Percentiles rank a stretch among this genome's conserved stretches.
Conservation (phyloP, 2,329 filamentous ascomycete species). For the Zopfia rhizophila region DNA sequence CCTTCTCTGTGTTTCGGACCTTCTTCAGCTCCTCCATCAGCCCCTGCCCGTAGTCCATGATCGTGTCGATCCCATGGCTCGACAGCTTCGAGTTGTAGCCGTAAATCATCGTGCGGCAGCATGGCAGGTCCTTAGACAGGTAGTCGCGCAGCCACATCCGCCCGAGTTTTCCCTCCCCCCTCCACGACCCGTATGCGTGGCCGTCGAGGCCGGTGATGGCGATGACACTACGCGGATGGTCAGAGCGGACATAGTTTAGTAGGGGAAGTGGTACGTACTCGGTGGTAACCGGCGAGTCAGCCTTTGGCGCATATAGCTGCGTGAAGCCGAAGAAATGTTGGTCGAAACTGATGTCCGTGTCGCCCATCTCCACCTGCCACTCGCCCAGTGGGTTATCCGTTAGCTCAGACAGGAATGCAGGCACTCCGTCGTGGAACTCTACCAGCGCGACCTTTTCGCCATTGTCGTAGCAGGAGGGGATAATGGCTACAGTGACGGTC, state of each 20-base stretch:
- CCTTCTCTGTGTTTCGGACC: constrained; percentile 17
- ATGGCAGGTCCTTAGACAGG: constrained; percentile 17
- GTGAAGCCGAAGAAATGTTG: constrained; percentile 39
- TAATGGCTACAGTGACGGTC: constrained; percentile 7
- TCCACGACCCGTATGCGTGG: constrained; percentile 20
- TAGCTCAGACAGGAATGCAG: constrained; percentile 15
- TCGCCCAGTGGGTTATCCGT: constrained; percentile 12
- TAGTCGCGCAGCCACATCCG: constrained; percentile 21
- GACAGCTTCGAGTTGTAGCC: constrained; percentile 49
- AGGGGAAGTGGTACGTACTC: constrained; percentile 14
- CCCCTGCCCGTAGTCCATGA: constrained; percentile 26
- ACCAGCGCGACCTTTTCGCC: constrained; percentile 17
- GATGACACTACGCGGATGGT: constrained; percentile 8
- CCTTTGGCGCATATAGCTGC: constrained; percentile 30
- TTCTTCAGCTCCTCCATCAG: constrained; percentile 23
- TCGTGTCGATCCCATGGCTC: constrained; percentile 31
- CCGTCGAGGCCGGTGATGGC: constrained; percentile 19
- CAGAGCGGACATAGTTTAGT: too few relatives aligned
- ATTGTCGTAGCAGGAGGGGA: constrained; percentile 20
- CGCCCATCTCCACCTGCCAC: constrained; percentile 17
- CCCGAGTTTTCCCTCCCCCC: constrained; percentile 9
- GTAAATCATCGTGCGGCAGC: constrained; percentile 37
- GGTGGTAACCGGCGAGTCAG: constrained; percentile 11
- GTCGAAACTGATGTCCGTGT: constrained; percentile 28
- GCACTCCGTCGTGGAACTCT: constrained; percentile 16